Evolutionary conservation across 1,139 yeast genomes (phyloP), one percentile per base, ranked within the genome.

Genomic region (Tardiomyces blankii): DNA sequence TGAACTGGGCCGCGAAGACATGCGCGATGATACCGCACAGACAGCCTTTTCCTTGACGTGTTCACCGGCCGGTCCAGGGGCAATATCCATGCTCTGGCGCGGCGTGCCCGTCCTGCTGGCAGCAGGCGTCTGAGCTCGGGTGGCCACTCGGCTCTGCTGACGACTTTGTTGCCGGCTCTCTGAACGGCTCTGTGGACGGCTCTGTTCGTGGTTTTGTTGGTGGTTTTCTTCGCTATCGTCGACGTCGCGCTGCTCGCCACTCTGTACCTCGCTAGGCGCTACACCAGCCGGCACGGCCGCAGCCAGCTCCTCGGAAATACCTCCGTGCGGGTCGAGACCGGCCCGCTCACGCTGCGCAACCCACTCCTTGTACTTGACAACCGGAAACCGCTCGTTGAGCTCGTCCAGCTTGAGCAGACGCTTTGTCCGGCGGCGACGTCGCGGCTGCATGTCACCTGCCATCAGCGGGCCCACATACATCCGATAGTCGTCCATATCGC

Each of bases 381-480:
- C 64, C 0, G 94, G 94, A 60, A 84, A 84, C 45, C 80, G 64
- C 40, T 70, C 69, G 45, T 83, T 80, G 21, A 84, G 79, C 55
- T 83, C 84, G 12, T 69, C 75, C 39, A 70, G 70, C 0, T 85
- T 70, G 48, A 82, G 66, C 19, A 66, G 50, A 13, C 52, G 45
- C 33, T 46, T 50, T n/a, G 45, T 44, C n/a, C 52, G 46, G 35
- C 51, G 45, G 14, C 52, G 42, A 12, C 44, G 46, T 23, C 54
- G 54, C 8, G 40, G 44, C 25, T 4, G 25, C 16, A 14, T 3
- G 5, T 13, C 35, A 16, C 50, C 45, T 5, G 52, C 50, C 39
- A 51, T 42, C 39, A 55, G 18, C 9, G 59, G 57, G 40, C 49
- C 51, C 48, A 54, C 38, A 39, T 54, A 54, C 28, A 50, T 46